Evolutionary conservation across 2,329 filamentous ascomycete genomes (phyloP).

Genomic region (Aureobasidium sp.): DNA sequence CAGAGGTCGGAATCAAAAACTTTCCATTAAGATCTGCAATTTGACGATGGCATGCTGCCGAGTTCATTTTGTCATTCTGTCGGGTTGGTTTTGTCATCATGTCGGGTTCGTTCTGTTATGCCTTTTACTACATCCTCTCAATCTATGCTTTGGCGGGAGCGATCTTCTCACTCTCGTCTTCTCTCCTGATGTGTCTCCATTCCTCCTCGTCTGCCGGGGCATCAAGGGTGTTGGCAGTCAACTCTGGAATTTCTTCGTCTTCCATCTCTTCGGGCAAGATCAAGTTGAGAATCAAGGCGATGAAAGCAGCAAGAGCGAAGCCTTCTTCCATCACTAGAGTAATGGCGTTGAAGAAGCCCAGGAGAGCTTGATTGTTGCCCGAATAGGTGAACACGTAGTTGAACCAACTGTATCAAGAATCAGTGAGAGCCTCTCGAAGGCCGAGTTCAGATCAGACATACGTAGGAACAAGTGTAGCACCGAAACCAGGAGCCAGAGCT

Average conservation of each 20-base stretch:
- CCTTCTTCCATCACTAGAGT: conserved; percentile 48
- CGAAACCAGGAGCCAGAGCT: conserved; percentile 63
- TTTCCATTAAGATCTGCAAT: too few relatives aligned
- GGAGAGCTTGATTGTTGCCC: conserved; percentile 59
- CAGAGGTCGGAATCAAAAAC: too few relatives aligned
- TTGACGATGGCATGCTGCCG: too few relatives aligned
- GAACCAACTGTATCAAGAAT: conserved; percentile 54
- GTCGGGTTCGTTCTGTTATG: too few relatives aligned
- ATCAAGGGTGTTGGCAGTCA: conserved; percentile 37
- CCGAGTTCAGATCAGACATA: conserved; percentile 23
- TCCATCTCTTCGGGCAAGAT: conserved; percentile 68
- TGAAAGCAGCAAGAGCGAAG: conserved; percentile 65
- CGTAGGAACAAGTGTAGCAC: conserved; percentile 41
- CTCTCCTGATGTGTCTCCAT: conserved; percentile 27
- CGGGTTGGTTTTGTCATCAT: too few relatives aligned
- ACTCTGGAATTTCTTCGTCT: conserved; percentile 41
- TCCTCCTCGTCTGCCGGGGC: conserved; percentile 34
- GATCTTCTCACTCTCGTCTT: conserved; percentile 8
- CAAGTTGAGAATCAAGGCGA: conserved; percentile 68
- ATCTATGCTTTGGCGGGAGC: background rate
- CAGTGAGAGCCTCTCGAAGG: background rate
- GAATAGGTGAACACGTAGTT: conserved; percentile 63
- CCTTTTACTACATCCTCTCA: too few relatives aligned
- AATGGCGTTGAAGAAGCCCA: conserved; percentile 66
- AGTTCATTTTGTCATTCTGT: too few relatives aligned